Evolutionary conservation across 2,329 filamentous ascomycete species (phyloP).

Genomic region (Dothistroma septosporum): DNA sequence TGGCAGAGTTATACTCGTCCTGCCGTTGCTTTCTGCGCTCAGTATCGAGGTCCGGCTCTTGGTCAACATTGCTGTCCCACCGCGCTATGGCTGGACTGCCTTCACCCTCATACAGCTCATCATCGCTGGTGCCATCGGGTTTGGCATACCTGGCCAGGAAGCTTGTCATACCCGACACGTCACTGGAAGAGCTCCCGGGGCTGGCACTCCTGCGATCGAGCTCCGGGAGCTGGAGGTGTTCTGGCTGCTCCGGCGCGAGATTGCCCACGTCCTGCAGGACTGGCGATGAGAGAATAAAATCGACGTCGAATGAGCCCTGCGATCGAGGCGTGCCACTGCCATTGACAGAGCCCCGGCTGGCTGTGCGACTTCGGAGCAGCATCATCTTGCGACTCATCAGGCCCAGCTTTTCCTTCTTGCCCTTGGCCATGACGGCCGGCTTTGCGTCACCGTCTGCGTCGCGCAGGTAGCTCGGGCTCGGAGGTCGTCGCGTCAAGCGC

Average conservation of each 20-base stretch:
- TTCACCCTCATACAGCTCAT: constrained; percentile 22
- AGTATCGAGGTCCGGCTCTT: constrained; percentile 26
- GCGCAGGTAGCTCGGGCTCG: constrained; percentile 30
- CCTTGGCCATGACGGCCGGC: constrained; percentile 9
- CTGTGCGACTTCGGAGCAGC: constrained; percentile 29
- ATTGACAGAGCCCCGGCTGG: constrained; percentile 15
- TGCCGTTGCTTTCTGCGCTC: constrained; percentile 37
- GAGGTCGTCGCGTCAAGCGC: constrained; percentile 21
- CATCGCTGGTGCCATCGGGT: constrained; percentile 20
- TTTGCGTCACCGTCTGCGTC: constrained; percentile 11
- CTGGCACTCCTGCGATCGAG: constrained; percentile 25
- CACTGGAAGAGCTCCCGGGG: constrained; percentile 40
- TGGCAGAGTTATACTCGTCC: constrained; percentile 64
- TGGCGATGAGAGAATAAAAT: constrained; percentile 29
- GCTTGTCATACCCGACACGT: constrained; percentile 38
- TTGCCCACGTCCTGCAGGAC: constrained; percentile 31
- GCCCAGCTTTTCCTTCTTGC: constrained; percentile 29
- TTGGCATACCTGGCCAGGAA: constrained; percentile 32
- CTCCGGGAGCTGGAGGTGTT: constrained; percentile 23
- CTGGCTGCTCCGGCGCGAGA: constrained; percentile 23
- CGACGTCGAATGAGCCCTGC: constrained; percentile 13
- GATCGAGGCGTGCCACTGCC: constrained; percentile 5
- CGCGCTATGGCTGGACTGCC: constrained; percentile 10
- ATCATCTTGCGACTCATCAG: constrained; percentile 33
- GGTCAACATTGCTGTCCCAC: constrained; percentile 4